phyloP scores from a whole-genome alignment of 352 stramenopile genomes.

The Elongisporangium senticosum region DNA sequence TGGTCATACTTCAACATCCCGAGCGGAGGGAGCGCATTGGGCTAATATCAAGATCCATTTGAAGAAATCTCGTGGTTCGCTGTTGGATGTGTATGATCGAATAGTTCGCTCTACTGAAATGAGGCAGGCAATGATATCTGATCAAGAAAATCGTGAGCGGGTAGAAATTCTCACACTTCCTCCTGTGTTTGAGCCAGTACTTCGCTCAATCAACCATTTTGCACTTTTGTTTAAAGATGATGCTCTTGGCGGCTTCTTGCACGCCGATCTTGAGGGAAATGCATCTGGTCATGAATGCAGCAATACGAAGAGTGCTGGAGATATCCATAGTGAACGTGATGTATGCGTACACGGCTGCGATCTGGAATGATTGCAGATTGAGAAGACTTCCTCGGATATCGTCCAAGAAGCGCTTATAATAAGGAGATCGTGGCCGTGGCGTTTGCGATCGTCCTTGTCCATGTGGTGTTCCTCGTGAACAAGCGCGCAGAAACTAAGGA shows the following conservation, averaged over 20 bases:
- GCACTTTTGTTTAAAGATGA: conserved; percentile 6
- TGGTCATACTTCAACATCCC: no score
- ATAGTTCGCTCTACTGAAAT: no score
- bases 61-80: no score
- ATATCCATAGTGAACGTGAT: background rate
- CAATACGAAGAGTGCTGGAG: background rate
- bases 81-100: no score
- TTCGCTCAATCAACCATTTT: no score
- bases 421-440: no score
- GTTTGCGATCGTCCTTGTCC: background rate
- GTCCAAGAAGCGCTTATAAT: conserved; percentile 5
- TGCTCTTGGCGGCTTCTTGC: conserved; percentile 13
- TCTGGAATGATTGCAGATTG: background rate
- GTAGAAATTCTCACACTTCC: no score
- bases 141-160: no score
- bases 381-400: background rate
- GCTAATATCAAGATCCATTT: no score
- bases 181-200: no score
- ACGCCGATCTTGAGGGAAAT: conserved; percentile 13
- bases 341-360: conserved; percentile 6
- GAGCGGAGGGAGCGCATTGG: no score
- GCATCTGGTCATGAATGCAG: conserved; percentile 3
- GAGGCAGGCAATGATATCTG: no score
- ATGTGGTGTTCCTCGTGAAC: background rate
- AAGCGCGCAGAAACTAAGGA: background rate